Conservation (phyloP, 352 stramenopile species). For the Phytophthora agathidicida region DNA sequence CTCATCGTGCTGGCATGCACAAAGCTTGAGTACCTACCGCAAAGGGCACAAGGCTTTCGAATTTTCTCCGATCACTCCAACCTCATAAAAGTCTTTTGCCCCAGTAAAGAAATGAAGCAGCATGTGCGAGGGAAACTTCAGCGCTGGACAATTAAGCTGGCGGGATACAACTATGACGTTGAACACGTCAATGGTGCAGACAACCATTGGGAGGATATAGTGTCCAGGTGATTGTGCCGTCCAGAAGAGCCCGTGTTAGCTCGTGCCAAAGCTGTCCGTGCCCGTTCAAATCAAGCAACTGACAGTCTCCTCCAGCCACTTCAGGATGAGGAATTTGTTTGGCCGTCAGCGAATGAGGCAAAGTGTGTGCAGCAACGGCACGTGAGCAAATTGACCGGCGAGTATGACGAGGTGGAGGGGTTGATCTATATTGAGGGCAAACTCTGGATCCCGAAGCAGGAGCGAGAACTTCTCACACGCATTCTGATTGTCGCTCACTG, state of each 20-base stretch:
- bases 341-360: no score
- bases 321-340: not conserved
- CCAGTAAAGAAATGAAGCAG: not conserved
- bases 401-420: not conserved
- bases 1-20: not conserved
- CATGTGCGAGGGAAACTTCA: not conserved
- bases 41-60: not conserved
- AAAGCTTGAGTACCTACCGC: not conserved
- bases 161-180: conserved; percentile 1
- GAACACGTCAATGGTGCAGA: conserved; percentile 13
- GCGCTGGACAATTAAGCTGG: conserved; percentile 1
- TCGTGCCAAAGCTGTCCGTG: no score
- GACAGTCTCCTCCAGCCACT: not conserved
- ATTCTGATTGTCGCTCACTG: conserved; percentile 15
- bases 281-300: no score
- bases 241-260: no score
- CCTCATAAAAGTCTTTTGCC: not conserved
- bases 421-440: not conserved
- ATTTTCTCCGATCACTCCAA: conserved; percentile 6
- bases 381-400: not conserved
- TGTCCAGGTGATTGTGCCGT: no score
- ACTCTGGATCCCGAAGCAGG: not conserved
- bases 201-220: no score
- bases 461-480: not conserved
- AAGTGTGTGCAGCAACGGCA: not conserved